A percentile compares a stretch with the other conserved stretches of the same genome.
phyloP scores from a whole-genome alignment of 2,329 filamentous ascomycete species.

The Acephala macrosclerotiorum region DNA sequence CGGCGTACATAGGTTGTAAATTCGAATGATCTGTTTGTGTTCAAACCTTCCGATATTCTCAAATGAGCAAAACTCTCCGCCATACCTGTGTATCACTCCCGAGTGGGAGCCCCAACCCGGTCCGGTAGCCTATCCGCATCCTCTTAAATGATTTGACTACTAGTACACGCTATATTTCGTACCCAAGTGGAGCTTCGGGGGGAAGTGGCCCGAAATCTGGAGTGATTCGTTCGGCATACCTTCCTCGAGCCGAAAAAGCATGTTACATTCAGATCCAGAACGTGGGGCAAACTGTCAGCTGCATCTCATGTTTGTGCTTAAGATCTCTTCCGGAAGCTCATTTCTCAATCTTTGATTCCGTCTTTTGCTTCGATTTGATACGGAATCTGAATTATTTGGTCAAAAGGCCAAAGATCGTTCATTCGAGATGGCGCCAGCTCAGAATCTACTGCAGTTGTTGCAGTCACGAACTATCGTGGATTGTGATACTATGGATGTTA shows the following conservation, averaged over 20 bases:
- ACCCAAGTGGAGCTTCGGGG: neutral
- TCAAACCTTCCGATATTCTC: neutral
- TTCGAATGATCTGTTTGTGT: neutral
- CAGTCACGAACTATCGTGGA: conserved; percentile 54
- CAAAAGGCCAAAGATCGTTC: neutral
- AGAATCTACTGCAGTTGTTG: conserved; percentile 52
- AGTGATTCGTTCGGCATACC: conserved; percentile 21
- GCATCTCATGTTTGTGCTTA: neutral
- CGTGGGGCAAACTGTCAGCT: conserved; percentile 2
- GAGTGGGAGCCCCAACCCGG: too few relatives aligned
- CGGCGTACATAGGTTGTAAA: conserved; percentile 5
- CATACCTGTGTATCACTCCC: too few relatives aligned
- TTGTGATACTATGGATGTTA: conserved; percentile 58
- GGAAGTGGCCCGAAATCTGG: neutral
- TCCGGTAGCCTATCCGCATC: neutral
- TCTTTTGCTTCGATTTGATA: neutral
- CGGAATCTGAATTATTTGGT: neutral
- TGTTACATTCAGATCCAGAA: neutral
- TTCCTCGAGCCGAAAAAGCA: conserved; percentile 12
- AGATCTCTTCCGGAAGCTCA: neutral
- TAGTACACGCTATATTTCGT: neutral
- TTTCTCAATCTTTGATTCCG: neutral
- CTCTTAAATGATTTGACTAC: neutral
- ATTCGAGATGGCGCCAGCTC: conserved; percentile 28
- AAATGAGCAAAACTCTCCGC: too few relatives aligned